A percentile compares a stretch with the other conserved stretches of the same genome.
phyloP scores from a whole-genome alignment of 2,329 filamentous ascomycete species.

The Metarhizium robertsii region DNA sequence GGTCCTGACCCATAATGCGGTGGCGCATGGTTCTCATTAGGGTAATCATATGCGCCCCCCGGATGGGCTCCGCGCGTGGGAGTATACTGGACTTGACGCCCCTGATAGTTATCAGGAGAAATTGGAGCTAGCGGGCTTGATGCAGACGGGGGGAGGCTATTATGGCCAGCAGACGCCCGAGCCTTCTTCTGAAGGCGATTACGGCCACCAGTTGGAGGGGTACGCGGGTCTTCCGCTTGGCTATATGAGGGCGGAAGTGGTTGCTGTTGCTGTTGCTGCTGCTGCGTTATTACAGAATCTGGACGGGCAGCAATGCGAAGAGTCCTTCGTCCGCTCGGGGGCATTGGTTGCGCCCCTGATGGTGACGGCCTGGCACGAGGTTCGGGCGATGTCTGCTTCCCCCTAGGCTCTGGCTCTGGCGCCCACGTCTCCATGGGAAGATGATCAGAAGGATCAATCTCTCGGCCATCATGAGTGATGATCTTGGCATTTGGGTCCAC shows the following conservation, averaged over 20 bases:
- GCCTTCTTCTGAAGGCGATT: conserved; percentile 59
- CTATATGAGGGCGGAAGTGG: conserved; percentile 19
- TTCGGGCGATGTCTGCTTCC: conserved; percentile 19
- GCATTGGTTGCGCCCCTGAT: conserved; percentile 43
- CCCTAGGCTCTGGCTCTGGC: conserved; percentile 56
- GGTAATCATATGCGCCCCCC: conserved; percentile 42
- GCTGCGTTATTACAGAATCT: conserved; percentile 30
- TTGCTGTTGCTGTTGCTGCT: conserved; percentile 13
- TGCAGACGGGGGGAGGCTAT: conserved; percentile 24
- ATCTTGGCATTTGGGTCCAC: conserved; percentile 58
- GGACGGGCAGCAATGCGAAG: conserved; percentile 42
- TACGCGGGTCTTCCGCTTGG: conserved; percentile 23
- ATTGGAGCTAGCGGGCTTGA: conserved; percentile 44
- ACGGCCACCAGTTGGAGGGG: conserved; percentile 31
- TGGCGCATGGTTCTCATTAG: conserved; percentile 42
- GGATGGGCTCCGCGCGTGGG: conserved; percentile 29
- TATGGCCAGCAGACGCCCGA: conserved; percentile 30
- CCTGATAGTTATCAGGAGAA: conserved; percentile 40
- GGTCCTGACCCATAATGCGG: conserved; percentile 34
- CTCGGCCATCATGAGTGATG: conserved; percentile 64
- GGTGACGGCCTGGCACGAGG: conserved; percentile 34
- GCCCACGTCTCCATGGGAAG: conserved; percentile 70
- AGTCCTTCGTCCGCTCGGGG: conserved; percentile 39
- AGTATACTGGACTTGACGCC: conserved; percentile 28
- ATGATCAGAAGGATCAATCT: conserved; percentile 74